Conservation (phyloP, 768 basidiomycete genomes). For the Suillus decipiens region DNA sequence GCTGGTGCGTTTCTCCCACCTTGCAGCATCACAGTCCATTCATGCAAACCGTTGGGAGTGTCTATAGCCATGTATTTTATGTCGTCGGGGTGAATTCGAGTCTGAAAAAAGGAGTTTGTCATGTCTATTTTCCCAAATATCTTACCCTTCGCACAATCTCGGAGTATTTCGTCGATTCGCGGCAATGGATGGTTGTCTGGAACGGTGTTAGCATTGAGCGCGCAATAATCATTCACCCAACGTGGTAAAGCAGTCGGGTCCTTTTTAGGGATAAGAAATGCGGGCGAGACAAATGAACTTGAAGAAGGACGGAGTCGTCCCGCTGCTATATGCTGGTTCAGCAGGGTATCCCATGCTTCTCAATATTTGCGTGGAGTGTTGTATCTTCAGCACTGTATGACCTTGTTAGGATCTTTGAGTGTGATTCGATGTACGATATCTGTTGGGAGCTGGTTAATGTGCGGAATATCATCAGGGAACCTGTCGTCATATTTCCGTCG, state of each 20-base stretch:
- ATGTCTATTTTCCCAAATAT: conserved; percentile 41
- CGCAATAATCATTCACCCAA: conserved; percentile 24
- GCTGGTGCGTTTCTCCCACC: conserved; percentile 34
- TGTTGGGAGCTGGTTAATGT: conserved; percentile 16
- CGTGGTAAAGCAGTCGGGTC: conserved; percentile 12
- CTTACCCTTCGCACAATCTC: conserved; percentile 13
- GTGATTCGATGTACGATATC: conserved; percentile 20
- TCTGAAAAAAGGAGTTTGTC: conserved; percentile 42
- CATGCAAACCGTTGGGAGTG: conserved; percentile 32
- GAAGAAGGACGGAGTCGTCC: conserved; percentile 30
- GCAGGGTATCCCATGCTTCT: conserved; percentile 30
- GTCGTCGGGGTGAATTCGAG: conserved; percentile 26
- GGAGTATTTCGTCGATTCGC: conserved; percentile 18
- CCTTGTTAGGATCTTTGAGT: conserved; percentile 17
- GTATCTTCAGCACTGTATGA: conserved; percentile 19
- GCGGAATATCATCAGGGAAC: conserved; percentile 25
- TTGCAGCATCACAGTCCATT: conserved; percentile 42
- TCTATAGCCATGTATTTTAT: conserved; percentile 36
- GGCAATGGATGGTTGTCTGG: conserved; percentile 26
- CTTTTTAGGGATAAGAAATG: conserved; percentile 31
- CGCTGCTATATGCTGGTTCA: conserved; percentile 34
- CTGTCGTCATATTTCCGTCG: conserved; percentile 10
- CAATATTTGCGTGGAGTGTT: conserved; percentile 24
- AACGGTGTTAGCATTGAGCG: conserved; percentile 22
- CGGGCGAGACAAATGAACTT: conserved; percentile 29